phyloP scores from a whole-genome alignment of 257 asterid genomes.

The Solanum neorickii region DNA sequence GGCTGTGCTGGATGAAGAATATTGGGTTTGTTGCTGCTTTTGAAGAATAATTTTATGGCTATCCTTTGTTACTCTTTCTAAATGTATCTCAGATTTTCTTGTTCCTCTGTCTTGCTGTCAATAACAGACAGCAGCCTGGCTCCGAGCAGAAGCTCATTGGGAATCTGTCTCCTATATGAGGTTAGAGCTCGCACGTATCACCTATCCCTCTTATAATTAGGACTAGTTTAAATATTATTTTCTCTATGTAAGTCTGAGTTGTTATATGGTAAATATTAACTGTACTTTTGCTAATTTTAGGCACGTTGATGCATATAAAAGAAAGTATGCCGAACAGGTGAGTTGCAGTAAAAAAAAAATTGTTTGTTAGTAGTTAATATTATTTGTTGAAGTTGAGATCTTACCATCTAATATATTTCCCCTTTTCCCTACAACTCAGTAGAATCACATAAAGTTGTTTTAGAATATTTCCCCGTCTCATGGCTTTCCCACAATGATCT shows the following conservation, averaged over 20 bases:
- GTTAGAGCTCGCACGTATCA: conserved; percentile 22
- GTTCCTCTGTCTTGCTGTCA: conserved; percentile 38
- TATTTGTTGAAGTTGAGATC: background rate
- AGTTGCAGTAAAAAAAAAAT: conserved; percentile 8
- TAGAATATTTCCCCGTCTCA: background rate
- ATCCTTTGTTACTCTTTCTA: conserved; percentile 16
- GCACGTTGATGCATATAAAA: conserved; percentile 62
- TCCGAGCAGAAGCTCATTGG: conserved; percentile 97
- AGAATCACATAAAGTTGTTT: background rate
- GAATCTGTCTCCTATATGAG: conserved; percentile 70
- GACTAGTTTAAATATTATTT: background rate
- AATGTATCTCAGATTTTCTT: conserved; percentile 26
- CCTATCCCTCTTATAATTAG: background rate
- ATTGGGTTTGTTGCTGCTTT: conserved; percentile 62
- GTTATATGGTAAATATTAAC: conserved; percentile 3
- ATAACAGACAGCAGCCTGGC: conserved; percentile 95
- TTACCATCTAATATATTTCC: background rate
- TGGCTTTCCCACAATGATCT: background rate
- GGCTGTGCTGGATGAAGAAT: conserved; percentile 83
- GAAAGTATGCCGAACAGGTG: conserved; percentile 87
- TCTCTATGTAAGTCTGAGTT: background rate
- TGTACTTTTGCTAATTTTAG: conserved; percentile 33
- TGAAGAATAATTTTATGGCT: background rate
- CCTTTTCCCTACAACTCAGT: background rate
- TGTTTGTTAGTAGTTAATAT: background rate